These are phyloP conservation scores for Candida parachauliodes DNA, from an alignment of 805 yeast species.

Conservation along the genomic window DNA sequence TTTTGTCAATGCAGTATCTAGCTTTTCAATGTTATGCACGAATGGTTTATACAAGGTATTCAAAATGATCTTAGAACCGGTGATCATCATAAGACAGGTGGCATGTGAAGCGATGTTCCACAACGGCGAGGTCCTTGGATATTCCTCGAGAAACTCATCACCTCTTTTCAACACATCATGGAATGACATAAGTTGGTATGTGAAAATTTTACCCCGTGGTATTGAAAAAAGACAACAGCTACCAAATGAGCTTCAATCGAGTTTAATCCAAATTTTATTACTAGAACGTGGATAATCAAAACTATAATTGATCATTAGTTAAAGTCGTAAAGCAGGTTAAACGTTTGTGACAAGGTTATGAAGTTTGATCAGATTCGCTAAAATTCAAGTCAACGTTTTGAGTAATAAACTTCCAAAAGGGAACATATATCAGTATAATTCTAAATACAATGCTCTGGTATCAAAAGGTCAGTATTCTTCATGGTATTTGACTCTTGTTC, in stretches of 20 bases:
- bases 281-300: too few species aligned
- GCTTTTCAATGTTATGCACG: constrained; percentile 56
- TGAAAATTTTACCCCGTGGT: constrained; percentile 6
- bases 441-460: too few species aligned
- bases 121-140: constrained; percentile 52
- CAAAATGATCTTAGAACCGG: constrained; percentile 59
- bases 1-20: constrained; percentile 61
- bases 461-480: too few species aligned
- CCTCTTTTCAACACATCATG: constrained; percentile 70
- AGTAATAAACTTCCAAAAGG: too few species aligned
- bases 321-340: too few species aligned
- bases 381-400: too few species aligned
- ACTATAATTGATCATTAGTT: too few species aligned
- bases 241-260: neutral
- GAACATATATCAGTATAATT: too few species aligned
- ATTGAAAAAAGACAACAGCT: neutral
- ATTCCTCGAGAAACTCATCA: constrained; percentile 60
- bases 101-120: constrained; percentile 72
- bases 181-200: constrained; percentile 67
- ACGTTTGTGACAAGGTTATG: too few species aligned
- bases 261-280: too few species aligned
- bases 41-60: constrained; percentile 61
- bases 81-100: constrained; percentile 64
- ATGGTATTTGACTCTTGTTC: too few species aligned
- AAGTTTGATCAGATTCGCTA: too few species aligned